phyloP scores from a whole-genome alignment of 305 asterid species.

The Rubia tinctorum region DNA sequence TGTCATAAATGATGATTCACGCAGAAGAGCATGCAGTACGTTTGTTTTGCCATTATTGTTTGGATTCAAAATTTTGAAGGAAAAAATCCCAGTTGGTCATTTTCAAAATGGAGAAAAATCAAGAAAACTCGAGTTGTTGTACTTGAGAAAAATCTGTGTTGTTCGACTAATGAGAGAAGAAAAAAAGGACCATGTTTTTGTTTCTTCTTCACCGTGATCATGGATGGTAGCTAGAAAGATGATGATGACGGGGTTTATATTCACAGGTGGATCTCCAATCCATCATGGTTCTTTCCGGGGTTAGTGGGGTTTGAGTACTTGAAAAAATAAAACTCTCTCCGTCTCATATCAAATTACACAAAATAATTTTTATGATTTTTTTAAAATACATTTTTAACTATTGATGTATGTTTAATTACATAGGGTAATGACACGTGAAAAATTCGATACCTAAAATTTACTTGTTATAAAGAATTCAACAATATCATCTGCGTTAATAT shows the following conservation, averaged over 20 bases:
- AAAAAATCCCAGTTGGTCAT: neutral
- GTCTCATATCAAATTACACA: no score
- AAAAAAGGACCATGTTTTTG: neutral
- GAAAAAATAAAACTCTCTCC: no score
- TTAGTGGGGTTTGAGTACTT: no score
- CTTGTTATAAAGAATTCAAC: no score
- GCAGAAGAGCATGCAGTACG: neutral
- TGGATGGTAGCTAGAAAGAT: neutral
- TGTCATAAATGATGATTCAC: slow-evolving; percentile 4
- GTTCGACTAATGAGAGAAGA: neutral
- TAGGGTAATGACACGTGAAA: no score
- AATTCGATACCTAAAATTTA: no score
- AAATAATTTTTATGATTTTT: no score
- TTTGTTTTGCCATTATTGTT: neutral
- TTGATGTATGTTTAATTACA: no score
- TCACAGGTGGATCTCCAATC: slow-evolving; percentile 11
- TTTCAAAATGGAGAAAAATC: neutral
- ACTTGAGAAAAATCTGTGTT: neutral
- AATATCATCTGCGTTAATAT: no score
- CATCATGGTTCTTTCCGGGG: neutral
- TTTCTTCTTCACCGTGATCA: neutral
- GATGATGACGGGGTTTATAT: slow-evolving; percentile 3
- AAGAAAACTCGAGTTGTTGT: neutral
- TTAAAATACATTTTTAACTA: no score
- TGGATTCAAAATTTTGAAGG: neutral